Evolutionary conservation across 2,329 filamentous ascomycete species (phyloP).

Genomic region (Fusarium transvaalense): DNA sequence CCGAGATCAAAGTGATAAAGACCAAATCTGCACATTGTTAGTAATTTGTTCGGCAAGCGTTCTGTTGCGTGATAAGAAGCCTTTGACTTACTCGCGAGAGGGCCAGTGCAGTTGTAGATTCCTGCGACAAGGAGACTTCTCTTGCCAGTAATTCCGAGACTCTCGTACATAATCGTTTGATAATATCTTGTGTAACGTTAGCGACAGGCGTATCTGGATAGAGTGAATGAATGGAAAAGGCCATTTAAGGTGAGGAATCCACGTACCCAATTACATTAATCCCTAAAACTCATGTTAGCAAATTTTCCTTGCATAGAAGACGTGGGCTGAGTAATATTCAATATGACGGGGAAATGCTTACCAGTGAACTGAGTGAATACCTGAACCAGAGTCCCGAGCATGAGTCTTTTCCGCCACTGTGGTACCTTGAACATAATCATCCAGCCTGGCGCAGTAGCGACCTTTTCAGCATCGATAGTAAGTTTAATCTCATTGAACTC

Average conservation of each 20-base stretch:
- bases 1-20: slow-evolving; percentile 70
- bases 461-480: slow-evolving; percentile 60
- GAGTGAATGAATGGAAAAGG: neutral
- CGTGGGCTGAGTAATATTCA: neutral
- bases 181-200: slow-evolving; percentile 54
- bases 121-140: slow-evolving; percentile 67
- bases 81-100: slow-evolving; percentile 56
- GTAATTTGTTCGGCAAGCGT: neutral
- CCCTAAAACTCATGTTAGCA: slow-evolving; percentile 40
- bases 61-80: neutral
- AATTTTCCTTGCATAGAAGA: neutral
- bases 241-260: neutral
- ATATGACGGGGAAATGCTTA: neutral
- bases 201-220: neutral
- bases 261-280: slow-evolving; percentile 64
- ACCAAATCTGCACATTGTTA: slow-evolving; percentile 57
- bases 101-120: slow-evolving; percentile 71
- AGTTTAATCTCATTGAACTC: slow-evolving; percentile 68
- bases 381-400: slow-evolving; percentile 70
- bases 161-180: slow-evolving; percentile 65
- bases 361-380: slow-evolving; percentile 67
- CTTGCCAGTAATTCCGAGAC: slow-evolving; percentile 63
- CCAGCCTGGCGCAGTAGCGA: slow-evolving; percentile 58
- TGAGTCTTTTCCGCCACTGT: slow-evolving; percentile 67
- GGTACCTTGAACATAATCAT: slow-evolving; percentile 67